Base-by-base conservation (phyloP, 208 protist genomes). In the Porcisia deanei region DNA sequence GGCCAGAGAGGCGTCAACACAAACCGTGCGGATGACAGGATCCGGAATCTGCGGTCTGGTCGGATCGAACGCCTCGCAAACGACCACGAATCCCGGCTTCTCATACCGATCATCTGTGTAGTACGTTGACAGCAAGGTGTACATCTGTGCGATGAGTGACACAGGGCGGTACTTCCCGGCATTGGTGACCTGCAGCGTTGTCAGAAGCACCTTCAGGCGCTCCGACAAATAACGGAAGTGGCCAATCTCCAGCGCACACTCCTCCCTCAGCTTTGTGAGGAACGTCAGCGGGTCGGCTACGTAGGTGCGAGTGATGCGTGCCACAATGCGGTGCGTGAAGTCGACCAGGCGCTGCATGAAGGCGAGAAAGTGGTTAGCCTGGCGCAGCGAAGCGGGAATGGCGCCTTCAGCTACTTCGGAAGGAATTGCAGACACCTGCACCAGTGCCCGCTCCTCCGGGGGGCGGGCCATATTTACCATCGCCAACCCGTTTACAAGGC, bases 1-100 rank as follows among this genome's bases (percentile, higher is more conserved):
- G 5, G 98, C 99, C 25, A 99, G 86, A 3, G 98, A 99, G 5
- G 99, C 98, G 84, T 99, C 99, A 25, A 99, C 86, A 85, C 94
- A 99, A 34, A 94, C 92, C 30, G 98, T 89, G 47, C 97, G 96
- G 75, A 97, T 88, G 34, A 97, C 92, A 1, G 93, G 92, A 78
- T 98, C 95, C 7, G 91, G 95, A 8, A 98, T 92, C 34, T 88
- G 79, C 18, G 92, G 94, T 25, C 95, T 83, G 25, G 94, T 93
- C 20, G 98, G 94, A 77, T 99, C 98, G 65, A 91, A 93, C 0
- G 98, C 98, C 83, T 99, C 99, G 81, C 99, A 99, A 43, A 99
- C 98, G 54, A 98, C 93, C 71, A 92, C 91, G 83, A 98, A 97
- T 22, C 91, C 88, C 6, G 92, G 90, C 49, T 93, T 96, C 78